These are phyloP conservation scores for Pseudocercospora pini-densiflorae DNA, from an alignment of 2,329 filamentous ascomycete genomes.

Conservation along the genomic window DNA sequence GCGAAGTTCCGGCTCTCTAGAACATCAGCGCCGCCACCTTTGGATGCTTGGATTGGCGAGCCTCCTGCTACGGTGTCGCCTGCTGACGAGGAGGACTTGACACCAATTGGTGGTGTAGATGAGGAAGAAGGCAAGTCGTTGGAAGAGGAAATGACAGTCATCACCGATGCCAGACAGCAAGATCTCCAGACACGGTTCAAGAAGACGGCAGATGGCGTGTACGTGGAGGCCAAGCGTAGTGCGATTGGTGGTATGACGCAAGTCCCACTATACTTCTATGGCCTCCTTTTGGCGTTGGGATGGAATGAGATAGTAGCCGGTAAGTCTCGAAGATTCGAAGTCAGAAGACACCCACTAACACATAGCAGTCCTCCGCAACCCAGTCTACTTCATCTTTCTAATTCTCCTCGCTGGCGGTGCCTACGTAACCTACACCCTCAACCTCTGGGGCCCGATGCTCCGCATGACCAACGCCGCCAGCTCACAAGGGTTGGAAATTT, in stretches of 20 bases:
- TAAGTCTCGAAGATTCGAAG: constrained; percentile 55
- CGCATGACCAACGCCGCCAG: constrained; percentile 93
- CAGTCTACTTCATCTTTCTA: constrained; percentile 87
- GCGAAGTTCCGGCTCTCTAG: constrained; percentile 79
- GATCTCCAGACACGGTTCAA: constrained; percentile 95
- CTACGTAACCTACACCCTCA: constrained; percentile 91
- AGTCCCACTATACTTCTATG: constrained; percentile 94
- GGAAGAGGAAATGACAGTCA: constrained; percentile 95
- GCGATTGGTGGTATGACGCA: constrained; percentile 95
- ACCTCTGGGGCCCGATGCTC: constrained; percentile 93
- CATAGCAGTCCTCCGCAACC: constrained; percentile 81
- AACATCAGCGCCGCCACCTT: constrained; percentile 77
- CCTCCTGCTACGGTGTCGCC: constrained; percentile 74
- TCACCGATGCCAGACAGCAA: constrained; percentile 86
- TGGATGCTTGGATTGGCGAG: constrained; percentile 80
- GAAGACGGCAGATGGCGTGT: constrained; percentile 97
- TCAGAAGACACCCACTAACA: constrained; percentile 20
- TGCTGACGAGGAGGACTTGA: constrained; percentile 87
- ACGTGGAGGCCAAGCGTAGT: constrained; percentile 95
- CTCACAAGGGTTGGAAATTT: constrained; percentile 84
- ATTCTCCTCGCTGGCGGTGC: constrained; percentile 75
- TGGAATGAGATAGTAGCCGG: constrained; percentile 98
- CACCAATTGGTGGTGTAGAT: constrained; percentile 90
- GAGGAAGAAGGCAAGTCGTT: constrained; percentile 86
- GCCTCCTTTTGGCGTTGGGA: constrained; percentile 83